phyloP scores from a whole-genome alignment of 176 grass and related monocot species.

The Triticum urartu region DNA sequence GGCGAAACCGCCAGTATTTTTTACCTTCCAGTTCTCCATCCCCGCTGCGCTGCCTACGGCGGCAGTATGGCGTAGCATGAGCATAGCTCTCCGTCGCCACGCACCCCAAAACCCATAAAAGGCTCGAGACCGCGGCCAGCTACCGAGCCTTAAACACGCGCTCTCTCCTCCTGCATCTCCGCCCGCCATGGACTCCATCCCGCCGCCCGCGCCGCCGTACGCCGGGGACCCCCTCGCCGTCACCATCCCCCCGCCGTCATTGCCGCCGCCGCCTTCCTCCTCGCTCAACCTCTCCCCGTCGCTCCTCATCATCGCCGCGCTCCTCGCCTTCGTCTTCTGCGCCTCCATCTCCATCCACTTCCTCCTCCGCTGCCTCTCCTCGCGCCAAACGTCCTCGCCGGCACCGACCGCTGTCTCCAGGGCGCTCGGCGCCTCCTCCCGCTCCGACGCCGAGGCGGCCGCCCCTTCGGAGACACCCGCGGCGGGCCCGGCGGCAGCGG shows the following conservation, averaged over 20 bases:
- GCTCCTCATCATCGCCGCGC: constrained; percentile 67
- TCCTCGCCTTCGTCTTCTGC: constrained; percentile 66
- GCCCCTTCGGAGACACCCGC: not conserved
- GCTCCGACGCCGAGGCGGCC: not conserved
- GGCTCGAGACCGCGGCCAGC: constrained; percentile 10
- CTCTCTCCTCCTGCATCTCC: not conserved
- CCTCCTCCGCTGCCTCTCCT: constrained; percentile 71
- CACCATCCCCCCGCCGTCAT: constrained; percentile 32
- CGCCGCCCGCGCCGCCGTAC: constrained; percentile 37
- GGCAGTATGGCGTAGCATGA: not conserved
- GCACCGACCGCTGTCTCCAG: constrained; percentile 14
- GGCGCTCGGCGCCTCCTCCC: not conserved
- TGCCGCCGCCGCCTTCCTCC: constrained; percentile 28
- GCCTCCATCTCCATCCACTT: constrained; percentile 77
- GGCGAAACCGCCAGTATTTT: not conserved
- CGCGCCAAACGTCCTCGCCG: constrained; percentile 16
- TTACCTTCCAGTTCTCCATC: not conserved
- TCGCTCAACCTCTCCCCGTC: constrained; percentile 61
- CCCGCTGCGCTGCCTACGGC: not conserved
- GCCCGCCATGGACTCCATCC: constrained; percentile 31
- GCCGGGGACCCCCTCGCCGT: constrained; percentile 47
- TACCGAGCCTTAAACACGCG: constrained; percentile 30
- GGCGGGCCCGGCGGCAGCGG: not conserved
- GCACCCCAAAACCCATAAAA: constrained; percentile 58
- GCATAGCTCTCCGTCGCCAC: not conserved